Evolutionary conservation across 257 asterid genomes (phyloP), one percentile per base, ranked within the genome.

Genomic region (Petunia secreta): DNA sequence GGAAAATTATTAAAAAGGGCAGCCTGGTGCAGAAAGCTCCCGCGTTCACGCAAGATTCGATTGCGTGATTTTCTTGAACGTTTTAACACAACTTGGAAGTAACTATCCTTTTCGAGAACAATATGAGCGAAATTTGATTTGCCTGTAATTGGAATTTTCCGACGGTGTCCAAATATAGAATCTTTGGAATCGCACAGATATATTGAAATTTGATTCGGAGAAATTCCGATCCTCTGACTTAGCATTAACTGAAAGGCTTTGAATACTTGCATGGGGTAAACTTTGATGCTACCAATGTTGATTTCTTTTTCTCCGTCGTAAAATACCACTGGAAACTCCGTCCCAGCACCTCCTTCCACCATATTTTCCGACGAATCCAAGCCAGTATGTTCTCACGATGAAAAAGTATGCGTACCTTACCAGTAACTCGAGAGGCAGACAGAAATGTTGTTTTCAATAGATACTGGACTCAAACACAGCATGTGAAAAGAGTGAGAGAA

Each of bases 191-290:
- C 88, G 52, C 88, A 86, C 41, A 92, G 88, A 84, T 95, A 95
- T 63, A 92, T 93, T 3, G 97, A 91, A 84, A 95, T 92, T 80
- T 93, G 97, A 63, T 93, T 95, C 10, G 98, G 98, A 25, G 97
- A 93, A 36, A 95, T 90, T 71, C 99, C 99, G 75, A 95, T 95
- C 82, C 85, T 90, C 82, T 88, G 91, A 86, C 96, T 90, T 4
- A 95, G 63, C 91, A 91, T 92, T 54, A 78, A 85, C 76, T 95
- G 97, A 74, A 95, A 93, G 9, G 91, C 87, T 86, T 95, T 95
- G 92, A 89, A 95, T 84, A 87, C 93, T 64, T 92, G 82, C 63
- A 85, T 74, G 10, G 97, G 91, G 40, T 88, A 76, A 58, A 95
- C 81, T 5, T 62, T 84, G 3, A 95, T 86, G 11, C 79, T 86